phyloP scores from a whole-genome alignment of 2,329 filamentous ascomycete species.

The Fusarium acutatum region DNA sequence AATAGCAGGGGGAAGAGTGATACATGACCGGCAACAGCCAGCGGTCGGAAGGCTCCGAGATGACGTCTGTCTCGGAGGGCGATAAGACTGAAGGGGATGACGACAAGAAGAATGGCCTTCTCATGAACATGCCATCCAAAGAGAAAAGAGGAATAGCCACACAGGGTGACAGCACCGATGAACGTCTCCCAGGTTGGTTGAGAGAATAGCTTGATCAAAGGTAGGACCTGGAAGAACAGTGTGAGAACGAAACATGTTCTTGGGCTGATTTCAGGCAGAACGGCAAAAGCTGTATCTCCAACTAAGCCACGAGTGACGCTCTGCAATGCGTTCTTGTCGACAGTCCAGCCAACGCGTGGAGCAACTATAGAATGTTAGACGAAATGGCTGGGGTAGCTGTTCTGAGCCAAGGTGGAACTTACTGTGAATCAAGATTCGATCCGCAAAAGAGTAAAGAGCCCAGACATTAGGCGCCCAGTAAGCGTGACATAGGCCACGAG shows the following conservation, averaged over 20 bases:
- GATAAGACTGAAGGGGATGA: conserved; percentile 93
- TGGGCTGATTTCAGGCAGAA: conserved; percentile 86
- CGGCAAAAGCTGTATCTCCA: conserved; percentile 92
- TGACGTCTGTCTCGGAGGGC: conserved; percentile 90
- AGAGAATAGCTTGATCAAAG: conserved; percentile 83
- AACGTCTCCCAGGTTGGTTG: conserved; percentile 88
- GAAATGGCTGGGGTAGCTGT: background rate
- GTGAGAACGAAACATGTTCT: conserved; percentile 84
- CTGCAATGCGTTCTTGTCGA: conserved; percentile 78
- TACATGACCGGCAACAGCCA: conserved; percentile 93
- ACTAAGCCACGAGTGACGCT: conserved; percentile 94
- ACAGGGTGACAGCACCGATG: conserved; percentile 87
- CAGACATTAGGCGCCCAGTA: conserved; percentile 99
- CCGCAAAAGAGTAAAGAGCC: conserved; percentile 94
- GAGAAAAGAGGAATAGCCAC: conserved; percentile 94
- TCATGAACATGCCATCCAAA: conserved; percentile 99
- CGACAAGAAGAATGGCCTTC: conserved; percentile 92
- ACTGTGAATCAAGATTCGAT: conserved; percentile 85
- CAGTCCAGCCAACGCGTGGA: conserved; percentile 77
- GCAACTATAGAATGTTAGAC: conserved; percentile 66
- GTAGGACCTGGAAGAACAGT: conserved; percentile 80
- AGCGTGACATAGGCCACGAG: conserved; percentile 91
- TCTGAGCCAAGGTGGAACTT: conserved; percentile 43
- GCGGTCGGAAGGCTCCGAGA: conserved; percentile 87
- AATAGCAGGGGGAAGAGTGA: conserved; percentile 95